Percentiles rank a stretch among this genome's conserved stretches.
phyloP scores from a whole-genome alignment of 148 eudicot species.

The Chenopodium formosanum region DNA sequence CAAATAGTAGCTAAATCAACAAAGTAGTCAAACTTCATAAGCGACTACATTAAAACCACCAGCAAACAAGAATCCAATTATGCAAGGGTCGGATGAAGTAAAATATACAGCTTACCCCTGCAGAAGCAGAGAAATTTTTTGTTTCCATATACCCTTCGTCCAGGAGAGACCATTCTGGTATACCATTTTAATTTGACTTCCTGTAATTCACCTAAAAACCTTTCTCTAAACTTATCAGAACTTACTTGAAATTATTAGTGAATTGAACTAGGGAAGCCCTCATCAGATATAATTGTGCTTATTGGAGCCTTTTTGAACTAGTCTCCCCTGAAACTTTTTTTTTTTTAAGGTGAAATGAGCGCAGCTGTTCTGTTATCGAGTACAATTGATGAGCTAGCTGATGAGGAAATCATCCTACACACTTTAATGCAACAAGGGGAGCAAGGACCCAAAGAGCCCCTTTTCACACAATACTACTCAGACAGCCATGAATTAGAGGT shows the following conservation, averaged over 20 bases:
- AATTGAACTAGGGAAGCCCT: too few species aligned
- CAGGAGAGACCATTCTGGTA: neutral
- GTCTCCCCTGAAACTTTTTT: too few species aligned
- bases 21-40: neutral
- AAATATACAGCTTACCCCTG: slow-evolving; percentile 1
- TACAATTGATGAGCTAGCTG: neutral
- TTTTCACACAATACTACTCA: neutral
- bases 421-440: neutral
- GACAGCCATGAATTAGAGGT: neutral
- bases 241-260: too few species aligned
- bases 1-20: neutral
- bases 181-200: too few species aligned
- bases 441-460: neutral
- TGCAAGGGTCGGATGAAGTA: neutral
- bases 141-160: neutral
- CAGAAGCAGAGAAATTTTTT: neutral
- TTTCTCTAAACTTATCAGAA: too few species aligned
- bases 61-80: neutral
- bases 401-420: neutral
- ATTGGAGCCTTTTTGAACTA: too few species aligned
- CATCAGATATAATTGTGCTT: too few species aligned
- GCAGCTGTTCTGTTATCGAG: neutral
- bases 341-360: too few species aligned
- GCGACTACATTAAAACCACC: neutral
- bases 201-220: too few species aligned